Base-by-base conservation (phyloP, 495 filamentous ascomycete species). In the Trypethelium eluteriae region DNA sequence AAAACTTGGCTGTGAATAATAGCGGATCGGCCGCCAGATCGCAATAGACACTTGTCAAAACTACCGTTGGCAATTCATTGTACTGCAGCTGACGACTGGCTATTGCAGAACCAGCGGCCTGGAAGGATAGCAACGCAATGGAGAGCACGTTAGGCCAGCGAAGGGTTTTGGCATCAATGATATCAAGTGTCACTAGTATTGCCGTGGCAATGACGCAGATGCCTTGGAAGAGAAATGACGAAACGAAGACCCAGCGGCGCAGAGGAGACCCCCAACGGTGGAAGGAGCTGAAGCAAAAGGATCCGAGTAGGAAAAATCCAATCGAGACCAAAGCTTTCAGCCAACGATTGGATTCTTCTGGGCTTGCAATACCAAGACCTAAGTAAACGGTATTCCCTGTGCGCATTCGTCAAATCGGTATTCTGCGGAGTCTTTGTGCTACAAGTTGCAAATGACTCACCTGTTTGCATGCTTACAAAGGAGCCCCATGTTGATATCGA, bases 401-500 rank as follows among this genome's bases (percentile, higher is more conserved):
- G 32, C 25, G 11, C 2, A 6, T 2, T 14, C 34, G 57, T 73
- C 3, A 72, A 59, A 14, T 61, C 39, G 6, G 16, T 32, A 62
- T 34, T 49, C 14, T 3, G 25, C 53, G 18, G 6, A 34, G 3
- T 18, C n/a, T 59, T 7, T 2, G 25, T 25, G 25, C 14, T 59
- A 36, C 10, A 7, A 59, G 9, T 36, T 32, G 14, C 14, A 3
- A 36, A 14, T 66, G 36, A 41, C 67, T 38, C 57, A 79, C 88
- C 88, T 35, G 88, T 91, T 71, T 92, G 88, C 89, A 92, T 91
- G 70, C 84, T 88, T 35, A 89, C 88, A 70, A 92, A 91, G 1
- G 85, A 85, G 12, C 88, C 88, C 88, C 88, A 91, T 35, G 86
- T 86, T 36, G 84, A 86, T 62, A 89, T 85, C 9, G 87, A 83